Evolutionary conservation across 306 rosid genomes (phyloP).

Genomic region (Phaseolus lunatus): DNA sequence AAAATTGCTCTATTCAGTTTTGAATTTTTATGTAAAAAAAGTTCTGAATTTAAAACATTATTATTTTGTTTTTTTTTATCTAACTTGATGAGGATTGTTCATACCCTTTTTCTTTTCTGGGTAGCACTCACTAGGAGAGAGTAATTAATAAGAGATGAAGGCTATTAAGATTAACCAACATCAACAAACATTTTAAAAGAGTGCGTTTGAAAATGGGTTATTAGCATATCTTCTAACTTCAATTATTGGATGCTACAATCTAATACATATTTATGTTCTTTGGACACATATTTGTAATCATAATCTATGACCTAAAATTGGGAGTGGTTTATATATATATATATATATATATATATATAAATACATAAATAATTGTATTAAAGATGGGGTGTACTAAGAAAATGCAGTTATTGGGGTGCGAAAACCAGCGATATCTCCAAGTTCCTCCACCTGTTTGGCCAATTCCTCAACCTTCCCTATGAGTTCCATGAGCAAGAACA

Average conservation of each 20-base stretch:
- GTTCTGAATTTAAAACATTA: too few species aligned
- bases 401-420: background rate
- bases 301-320: constrained; percentile 28
- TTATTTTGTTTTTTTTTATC: too few species aligned
- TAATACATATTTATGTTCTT: background rate
- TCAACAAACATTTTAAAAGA: too few species aligned
- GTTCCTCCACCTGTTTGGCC: constrained; percentile 68
- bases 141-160: too few species aligned
- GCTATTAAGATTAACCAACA: too few species aligned
- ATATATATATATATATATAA: background rate
- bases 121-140: too few species aligned
- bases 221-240: background rate
- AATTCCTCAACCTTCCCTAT: constrained; percentile 67
- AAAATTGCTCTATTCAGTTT: too few species aligned
- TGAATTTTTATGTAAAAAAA: too few species aligned
- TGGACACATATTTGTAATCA: background rate
- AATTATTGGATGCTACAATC: background rate
- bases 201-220: too few species aligned
- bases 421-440: constrained; percentile 66
- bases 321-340: background rate
- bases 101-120: too few species aligned
- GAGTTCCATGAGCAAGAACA: constrained; percentile 60
- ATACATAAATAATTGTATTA: background rate
- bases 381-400: background rate
- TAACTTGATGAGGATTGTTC: too few species aligned